Conservation (phyloP, 345 rosid species). For the Bruguiera sexangula region DNA sequence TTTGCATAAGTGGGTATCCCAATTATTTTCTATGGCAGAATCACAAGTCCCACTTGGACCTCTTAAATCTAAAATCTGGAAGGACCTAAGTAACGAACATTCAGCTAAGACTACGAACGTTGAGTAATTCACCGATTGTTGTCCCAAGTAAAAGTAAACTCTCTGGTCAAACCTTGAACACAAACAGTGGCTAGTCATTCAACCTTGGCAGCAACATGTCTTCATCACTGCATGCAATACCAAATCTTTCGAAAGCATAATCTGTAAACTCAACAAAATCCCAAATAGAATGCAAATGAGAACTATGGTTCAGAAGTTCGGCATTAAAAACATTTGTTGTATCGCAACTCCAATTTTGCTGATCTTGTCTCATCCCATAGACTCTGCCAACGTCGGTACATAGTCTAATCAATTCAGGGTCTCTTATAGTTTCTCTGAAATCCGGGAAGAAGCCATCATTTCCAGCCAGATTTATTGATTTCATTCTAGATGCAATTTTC, state of each 20-base stretch:
- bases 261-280: conserved; percentile 60
- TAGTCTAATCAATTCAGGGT: conserved; percentile 52
- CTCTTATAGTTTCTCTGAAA: conserved; percentile 37
- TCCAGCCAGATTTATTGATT: conserved; percentile 34
- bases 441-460: conserved; percentile 35
- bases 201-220: conserved; percentile 11
- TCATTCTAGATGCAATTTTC: conserved; percentile 49
- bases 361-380: conserved; percentile 44
- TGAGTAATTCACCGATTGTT: too few relatives aligned
- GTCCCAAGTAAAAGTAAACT: neutral
- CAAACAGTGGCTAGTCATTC: conserved; percentile 1
- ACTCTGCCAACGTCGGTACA: conserved; percentile 41
- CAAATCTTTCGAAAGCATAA: conserved; percentile 22
- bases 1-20: neutral
- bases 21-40: neutral
- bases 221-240: conserved; percentile 17
- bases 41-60: neutral
- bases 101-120: too few relatives aligned
- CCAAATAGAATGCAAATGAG: conserved; percentile 39
- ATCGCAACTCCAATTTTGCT: conserved; percentile 22
- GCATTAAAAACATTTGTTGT: conserved; percentile 27
- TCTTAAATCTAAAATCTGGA: neutral
- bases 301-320: conserved; percentile 26
- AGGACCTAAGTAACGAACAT: neutral
- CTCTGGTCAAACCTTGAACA: neutral